Evolutionary conservation across 2,329 filamentous ascomycete genomes (phyloP).

Genomic region (Diaporthe vexans): DNA sequence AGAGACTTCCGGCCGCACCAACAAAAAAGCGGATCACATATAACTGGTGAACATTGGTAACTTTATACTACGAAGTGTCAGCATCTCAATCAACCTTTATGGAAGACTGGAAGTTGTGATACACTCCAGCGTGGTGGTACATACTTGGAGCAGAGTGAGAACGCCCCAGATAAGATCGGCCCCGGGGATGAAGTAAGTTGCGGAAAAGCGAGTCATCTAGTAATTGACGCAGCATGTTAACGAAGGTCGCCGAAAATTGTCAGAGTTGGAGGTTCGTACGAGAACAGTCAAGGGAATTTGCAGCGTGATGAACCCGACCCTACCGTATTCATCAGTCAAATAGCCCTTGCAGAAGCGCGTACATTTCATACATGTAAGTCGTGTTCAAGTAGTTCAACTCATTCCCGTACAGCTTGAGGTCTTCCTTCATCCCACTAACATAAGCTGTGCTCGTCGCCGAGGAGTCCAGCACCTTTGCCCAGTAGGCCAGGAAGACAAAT

Average conservation of each 20-base stretch:
- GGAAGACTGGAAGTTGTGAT: background rate
- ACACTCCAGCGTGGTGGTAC: background rate
- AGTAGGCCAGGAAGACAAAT: slow-evolving; percentile 54
- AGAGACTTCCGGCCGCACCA: slow-evolving; percentile 50
- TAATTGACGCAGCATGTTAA: background rate
- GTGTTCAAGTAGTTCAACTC: slow-evolving; percentile 16
- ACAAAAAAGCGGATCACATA: slow-evolving; percentile 52
- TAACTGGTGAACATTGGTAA: slow-evolving; percentile 43
- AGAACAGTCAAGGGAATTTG: slow-evolving; percentile 8
- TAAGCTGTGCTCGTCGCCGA: slow-evolving; percentile 43
- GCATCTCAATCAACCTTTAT: background rate
- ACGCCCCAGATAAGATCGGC: slow-evolving; percentile 9
- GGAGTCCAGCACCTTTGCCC: slow-evolving; percentile 56
- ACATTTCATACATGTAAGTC: background rate
- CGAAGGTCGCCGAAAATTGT: too few species aligned
- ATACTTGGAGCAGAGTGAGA: slow-evolving; percentile 8
- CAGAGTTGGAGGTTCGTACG: background rate
- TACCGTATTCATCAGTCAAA: background rate
- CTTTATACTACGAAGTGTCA: slow-evolving; percentile 11
- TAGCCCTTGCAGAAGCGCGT: fast-evolving
- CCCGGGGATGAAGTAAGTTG: slow-evolving; percentile 2
- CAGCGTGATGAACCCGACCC: slow-evolving; percentile 15
- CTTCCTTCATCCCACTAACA: slow-evolving; percentile 34
- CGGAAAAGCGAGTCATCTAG: slow-evolving; percentile 21
- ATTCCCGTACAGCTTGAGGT: slow-evolving; percentile 25